A percentile compares a stretch with the other conserved stretches of the same genome.
These are phyloP conservation scores for Podospora australis DNA, from an alignment of 495 filamentous ascomycete species.

Conservation along the genomic window DNA sequence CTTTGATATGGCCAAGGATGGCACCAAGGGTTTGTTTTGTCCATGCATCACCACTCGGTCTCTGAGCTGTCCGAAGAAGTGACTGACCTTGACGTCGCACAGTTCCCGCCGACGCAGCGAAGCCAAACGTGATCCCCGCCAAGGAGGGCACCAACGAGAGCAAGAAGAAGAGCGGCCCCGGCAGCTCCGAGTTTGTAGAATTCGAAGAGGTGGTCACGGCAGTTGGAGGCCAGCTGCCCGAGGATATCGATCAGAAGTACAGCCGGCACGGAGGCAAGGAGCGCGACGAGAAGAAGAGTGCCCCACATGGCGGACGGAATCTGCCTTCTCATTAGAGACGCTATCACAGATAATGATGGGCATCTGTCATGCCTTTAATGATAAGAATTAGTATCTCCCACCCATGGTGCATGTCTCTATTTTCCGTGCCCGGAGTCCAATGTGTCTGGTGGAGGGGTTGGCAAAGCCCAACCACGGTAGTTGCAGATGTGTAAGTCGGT, in stretches of 20 bases:
- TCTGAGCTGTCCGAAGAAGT: neutral
- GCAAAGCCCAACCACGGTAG: too few relatives aligned
- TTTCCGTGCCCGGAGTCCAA: too few relatives aligned
- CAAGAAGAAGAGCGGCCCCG: neutral
- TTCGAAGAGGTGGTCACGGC: slow-evolving; percentile 14
- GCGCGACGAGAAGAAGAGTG: slow-evolving; percentile 1
- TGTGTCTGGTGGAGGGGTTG: too few relatives aligned
- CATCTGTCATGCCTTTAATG: too few relatives aligned
- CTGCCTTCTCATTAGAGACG: slow-evolving; percentile 16
- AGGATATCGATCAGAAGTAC: slow-evolving; percentile 17
- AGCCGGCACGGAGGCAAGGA: slow-evolving; percentile 16
- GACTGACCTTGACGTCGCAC: neutral
- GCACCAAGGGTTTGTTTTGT: slow-evolving; percentile 17
- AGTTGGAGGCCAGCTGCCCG: slow-evolving; percentile 15
- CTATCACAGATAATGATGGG: too few relatives aligned
- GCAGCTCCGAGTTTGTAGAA: slow-evolving; percentile 5
- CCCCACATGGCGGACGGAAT: slow-evolving; percentile 12
- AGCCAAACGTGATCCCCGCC: slow-evolving; percentile 15
- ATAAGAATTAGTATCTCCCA: too few relatives aligned
- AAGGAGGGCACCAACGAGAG: neutral
- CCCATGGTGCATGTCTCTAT: too few relatives aligned
- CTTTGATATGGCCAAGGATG: slow-evolving; percentile 21
- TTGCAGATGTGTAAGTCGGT: too few relatives aligned
- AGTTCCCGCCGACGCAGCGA: slow-evolving; percentile 17
- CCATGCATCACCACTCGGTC: neutral